Conservation (phyloP, 129 eudicot genomes). For the Flaveria bidentis region DNA sequence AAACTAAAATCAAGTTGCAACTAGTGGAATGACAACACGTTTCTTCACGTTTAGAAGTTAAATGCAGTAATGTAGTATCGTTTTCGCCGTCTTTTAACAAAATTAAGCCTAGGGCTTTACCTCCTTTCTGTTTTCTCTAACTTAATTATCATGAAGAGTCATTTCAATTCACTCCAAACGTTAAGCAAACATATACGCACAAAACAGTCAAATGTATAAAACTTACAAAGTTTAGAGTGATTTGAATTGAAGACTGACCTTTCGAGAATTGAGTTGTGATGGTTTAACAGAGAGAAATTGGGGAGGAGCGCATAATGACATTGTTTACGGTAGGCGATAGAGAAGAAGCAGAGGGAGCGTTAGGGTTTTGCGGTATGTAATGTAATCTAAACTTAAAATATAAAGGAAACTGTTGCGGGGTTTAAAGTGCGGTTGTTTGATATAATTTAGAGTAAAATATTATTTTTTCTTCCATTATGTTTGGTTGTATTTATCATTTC, state of each 20-base stretch:
- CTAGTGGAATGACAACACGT: too few species aligned
- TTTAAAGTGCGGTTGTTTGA: background rate
- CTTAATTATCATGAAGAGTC: background rate
- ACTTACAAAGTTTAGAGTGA: background rate
- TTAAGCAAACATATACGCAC: background rate
- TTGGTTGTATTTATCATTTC: too few species aligned
- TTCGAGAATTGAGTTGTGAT: constrained; percentile 16
- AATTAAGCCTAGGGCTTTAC: background rate
- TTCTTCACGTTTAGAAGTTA: too few species aligned
- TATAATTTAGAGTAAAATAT: too few species aligned
- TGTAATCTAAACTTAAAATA: background rate
- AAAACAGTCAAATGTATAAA: constrained; percentile 13
- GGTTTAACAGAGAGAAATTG: constrained; percentile 18
- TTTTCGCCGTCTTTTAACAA: background rate
- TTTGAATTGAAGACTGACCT: constrained; percentile 26
- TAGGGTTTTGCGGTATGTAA: constrained; percentile 3
- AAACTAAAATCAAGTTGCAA: too few species aligned
- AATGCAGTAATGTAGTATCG: background rate
- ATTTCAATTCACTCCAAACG: background rate
- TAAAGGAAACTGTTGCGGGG: background rate
- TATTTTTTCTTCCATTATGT: too few species aligned
- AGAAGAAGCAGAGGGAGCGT: background rate
- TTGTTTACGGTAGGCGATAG: constrained; percentile 9
- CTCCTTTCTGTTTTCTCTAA: background rate
- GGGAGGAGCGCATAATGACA: constrained; percentile 28